Percentiles rank a stretch among this genome's conserved stretches.
These are phyloP conservation scores for Tritrichomonas musculus DNA, from an alignment of 208 protist genomes.

Conservation along the genomic window DNA sequence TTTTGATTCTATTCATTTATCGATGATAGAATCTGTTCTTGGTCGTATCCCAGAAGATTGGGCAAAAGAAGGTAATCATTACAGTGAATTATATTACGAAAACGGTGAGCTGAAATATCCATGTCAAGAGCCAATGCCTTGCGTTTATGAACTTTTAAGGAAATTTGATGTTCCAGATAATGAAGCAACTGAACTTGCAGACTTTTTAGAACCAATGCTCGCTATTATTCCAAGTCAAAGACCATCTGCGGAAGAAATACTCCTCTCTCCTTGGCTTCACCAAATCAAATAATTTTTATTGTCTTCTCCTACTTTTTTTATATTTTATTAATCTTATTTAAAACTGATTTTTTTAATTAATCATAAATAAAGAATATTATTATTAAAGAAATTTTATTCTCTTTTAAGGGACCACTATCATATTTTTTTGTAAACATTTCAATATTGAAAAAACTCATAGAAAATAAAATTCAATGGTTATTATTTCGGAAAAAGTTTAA, in stretches of 20 bases:
- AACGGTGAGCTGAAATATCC: background rate
- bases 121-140: background rate
- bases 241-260: background rate
- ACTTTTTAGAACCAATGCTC: slow-evolving; percentile 5
- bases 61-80: background rate
- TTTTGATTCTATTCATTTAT: background rate
- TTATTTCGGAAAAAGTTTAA: too few species aligned
- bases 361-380: too few species aligned
- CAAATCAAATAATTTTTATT: background rate
- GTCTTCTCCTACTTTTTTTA: background rate
- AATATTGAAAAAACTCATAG: too few species aligned
- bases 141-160: background rate
- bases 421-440: too few species aligned
- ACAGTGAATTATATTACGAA: background rate
- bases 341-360: background rate
- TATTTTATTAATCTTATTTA: background rate
- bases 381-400: too few species aligned
- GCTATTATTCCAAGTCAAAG: slow-evolving; percentile 20
- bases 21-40: background rate
- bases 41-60: background rate
- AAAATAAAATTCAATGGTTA: too few species aligned
- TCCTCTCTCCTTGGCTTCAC: background rate
- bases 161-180: background rate
- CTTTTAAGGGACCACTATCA: too few species aligned
- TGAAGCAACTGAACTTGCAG: background rate